Conservation (phyloP, 1,284 basidiomycete genomes). For the Tilletia walkeri region DNA sequence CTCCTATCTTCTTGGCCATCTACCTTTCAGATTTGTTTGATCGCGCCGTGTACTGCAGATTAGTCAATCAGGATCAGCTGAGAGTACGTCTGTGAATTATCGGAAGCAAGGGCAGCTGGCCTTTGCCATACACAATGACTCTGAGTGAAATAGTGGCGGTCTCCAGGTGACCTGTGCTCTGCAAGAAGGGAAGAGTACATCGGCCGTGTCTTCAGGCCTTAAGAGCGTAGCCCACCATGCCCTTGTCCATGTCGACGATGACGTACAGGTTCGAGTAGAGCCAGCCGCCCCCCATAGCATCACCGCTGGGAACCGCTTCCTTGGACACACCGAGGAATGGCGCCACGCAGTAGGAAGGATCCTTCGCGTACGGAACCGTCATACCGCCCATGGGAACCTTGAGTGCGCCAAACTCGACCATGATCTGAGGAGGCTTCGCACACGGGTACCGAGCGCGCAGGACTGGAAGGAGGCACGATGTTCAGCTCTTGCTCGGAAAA, state of each 20-base stretch:
- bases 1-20: no score
- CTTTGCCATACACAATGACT: no score
- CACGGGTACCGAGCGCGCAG: not conserved
- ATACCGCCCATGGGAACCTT: slow-evolving; percentile 4
- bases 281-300: not conserved
- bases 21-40: no score
- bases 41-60: no score
- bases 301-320: not conserved
- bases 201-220: not conserved
- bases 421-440: not conserved
- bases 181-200: no score
- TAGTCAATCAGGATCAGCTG: no score
- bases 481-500: not conserved
- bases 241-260: not conserved
- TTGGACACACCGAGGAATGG: not conserved
- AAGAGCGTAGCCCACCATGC: not conserved
- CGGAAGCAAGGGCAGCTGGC: no score
- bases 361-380: not conserved
- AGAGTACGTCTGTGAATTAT: no score
- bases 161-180: no score
- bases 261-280: not conserved
- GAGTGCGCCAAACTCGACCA: not conserved
- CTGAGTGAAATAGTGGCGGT: no score
- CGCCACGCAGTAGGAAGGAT: not conserved
- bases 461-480: not conserved